Percentiles rank a stretch among this genome's conserved stretches.
phyloP scores from a whole-genome alignment of 305 asterid genomes.

The Fraxinus floribunda region DNA sequence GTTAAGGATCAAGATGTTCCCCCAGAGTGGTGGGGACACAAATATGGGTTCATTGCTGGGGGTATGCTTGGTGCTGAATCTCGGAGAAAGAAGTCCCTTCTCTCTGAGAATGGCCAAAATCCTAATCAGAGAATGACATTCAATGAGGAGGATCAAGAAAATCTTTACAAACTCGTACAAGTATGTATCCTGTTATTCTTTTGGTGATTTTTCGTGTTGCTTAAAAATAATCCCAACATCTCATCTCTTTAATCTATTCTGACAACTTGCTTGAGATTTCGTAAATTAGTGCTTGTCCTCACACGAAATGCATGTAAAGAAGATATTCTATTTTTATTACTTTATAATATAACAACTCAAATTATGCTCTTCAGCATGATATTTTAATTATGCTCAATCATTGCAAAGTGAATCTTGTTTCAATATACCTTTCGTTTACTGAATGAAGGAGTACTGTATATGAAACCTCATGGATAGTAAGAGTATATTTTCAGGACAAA shows the following conservation, averaged over 20 bases:
- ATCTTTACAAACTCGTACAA: slow-evolving; percentile 90
- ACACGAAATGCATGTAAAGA: neutral
- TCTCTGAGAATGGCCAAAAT: slow-evolving; percentile 28
- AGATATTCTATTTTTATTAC: neutral
- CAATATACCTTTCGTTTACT: neutral
- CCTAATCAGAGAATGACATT: slow-evolving; percentile 50
- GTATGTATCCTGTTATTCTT: slow-evolving; percentile 32
- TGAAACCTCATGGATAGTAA: neutral
- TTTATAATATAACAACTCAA: neutral
- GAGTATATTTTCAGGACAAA: slow-evolving; percentile 55
- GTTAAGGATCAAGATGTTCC: slow-evolving; percentile 55
- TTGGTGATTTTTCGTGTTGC: neutral
- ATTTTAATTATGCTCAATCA: neutral
- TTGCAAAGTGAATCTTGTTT: neutral
- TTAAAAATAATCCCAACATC: neutral
- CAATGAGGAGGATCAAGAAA: slow-evolving; percentile 91
- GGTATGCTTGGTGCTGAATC: slow-evolving; percentile 91
- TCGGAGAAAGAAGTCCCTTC: slow-evolving; percentile 46
- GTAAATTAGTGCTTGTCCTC: neutral
- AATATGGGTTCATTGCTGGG: slow-evolving; percentile 74
- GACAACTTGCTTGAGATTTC: neutral
- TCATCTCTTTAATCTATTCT: neutral
- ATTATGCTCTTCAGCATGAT: neutral
- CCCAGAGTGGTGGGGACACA: slow-evolving; percentile 90
- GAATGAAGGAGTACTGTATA: neutral